phyloP scores from a whole-genome alignment of 2,329 filamentous ascomycete species.

The Sporothrix pseudoabietina region DNA sequence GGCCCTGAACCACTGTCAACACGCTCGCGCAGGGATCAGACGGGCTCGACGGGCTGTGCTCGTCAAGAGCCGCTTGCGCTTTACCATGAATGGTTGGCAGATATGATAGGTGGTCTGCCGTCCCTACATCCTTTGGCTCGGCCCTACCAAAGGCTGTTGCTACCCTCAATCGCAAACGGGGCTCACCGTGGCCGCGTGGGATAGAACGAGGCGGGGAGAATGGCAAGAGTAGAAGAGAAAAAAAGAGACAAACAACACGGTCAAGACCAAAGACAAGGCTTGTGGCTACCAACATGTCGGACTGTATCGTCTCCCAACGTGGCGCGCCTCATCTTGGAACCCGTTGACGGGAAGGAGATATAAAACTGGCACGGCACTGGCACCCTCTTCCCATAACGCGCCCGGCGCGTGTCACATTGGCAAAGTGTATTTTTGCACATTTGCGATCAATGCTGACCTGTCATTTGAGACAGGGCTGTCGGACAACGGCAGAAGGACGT shows the following conservation, averaged over 20 bases:
- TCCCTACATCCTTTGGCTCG: background rate
- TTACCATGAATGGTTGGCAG: background rate
- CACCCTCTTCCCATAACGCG: background rate
- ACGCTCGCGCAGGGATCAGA: too few relatives aligned
- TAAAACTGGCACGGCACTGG: too few relatives aligned
- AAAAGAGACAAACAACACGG: background rate
- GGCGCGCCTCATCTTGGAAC: background rate
- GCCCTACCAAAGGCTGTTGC: slow-evolving; percentile 24
- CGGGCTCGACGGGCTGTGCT: background rate
- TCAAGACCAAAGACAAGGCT: background rate
- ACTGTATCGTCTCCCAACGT: background rate
- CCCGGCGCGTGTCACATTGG: background rate
- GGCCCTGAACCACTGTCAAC: background rate
- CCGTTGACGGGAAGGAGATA: background rate
- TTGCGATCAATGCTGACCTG: background rate
- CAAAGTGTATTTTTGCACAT: background rate
- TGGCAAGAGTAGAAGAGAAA: background rate
- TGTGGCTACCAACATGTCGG: background rate
- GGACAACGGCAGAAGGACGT: background rate
- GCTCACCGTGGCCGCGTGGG: background rate
- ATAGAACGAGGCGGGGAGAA: background rate
- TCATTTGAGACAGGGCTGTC: background rate
- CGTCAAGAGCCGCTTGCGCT: slow-evolving; percentile 8
- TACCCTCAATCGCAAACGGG: slow-evolving; percentile 21
- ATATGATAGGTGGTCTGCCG: background rate